Conservation (phyloP, 1,284 basidiomycete genomes). For the Schizophyllum commune region DNA sequence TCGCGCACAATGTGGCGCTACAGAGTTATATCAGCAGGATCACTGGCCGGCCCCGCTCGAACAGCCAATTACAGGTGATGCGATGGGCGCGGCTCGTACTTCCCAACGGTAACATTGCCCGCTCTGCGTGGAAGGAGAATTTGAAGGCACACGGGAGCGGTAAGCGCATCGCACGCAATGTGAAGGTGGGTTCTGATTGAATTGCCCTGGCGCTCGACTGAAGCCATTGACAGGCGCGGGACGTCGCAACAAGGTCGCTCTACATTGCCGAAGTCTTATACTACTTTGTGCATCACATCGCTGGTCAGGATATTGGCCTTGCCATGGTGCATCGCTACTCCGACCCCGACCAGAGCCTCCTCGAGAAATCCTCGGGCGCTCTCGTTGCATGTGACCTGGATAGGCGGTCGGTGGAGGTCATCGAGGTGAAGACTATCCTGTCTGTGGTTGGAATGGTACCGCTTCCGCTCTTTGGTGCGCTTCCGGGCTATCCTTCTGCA, state of each 20-base stretch:
- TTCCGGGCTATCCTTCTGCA: not conserved
- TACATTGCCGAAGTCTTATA: constrained; percentile 18
- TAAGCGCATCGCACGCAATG: constrained; percentile 16
- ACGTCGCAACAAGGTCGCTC: not conserved
- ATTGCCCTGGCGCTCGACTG: not conserved
- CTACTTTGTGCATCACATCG: constrained; percentile 9
- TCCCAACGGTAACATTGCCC: constrained; percentile 24
- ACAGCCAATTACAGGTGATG: too few relatives aligned
- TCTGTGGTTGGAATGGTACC: constrained; percentile 8
- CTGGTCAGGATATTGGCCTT: not conserved
- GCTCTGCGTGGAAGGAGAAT: constrained; percentile 23
- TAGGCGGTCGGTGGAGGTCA: not conserved
- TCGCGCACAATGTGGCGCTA: too few relatives aligned
- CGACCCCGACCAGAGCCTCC: not conserved
- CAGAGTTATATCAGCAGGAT: not conserved
- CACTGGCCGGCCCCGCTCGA: constrained; percentile 3
- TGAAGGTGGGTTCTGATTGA: constrained; percentile 20
- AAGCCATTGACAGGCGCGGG: not conserved
- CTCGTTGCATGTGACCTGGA: not conserved
- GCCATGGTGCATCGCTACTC: constrained; percentile 2
- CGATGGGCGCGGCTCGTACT: constrained; percentile 22
- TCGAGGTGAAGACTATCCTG: not conserved
- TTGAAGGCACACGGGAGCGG: constrained; percentile 15
- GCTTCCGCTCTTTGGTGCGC: not conserved
- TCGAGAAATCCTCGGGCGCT: not conserved